A percentile compares a stretch with the other conserved stretches of the same genome.
Conservation (phyloP, 192 early-diverging fungal species). For the Coemansia sp. region DNA sequence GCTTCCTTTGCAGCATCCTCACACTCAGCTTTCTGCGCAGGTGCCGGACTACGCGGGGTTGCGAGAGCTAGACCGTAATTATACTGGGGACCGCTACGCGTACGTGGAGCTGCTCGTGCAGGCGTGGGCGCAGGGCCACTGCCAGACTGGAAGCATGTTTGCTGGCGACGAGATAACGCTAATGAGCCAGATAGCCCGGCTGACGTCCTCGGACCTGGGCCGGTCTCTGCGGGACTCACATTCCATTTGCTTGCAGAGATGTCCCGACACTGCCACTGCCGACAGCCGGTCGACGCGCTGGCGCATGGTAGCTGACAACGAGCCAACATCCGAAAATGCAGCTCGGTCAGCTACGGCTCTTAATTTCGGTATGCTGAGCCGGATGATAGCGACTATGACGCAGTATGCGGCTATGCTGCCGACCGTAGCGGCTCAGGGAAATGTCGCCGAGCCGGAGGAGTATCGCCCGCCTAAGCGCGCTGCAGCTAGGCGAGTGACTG, state of each 20-base stretch:
- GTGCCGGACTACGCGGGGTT: neutral
- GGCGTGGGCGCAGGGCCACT: conserved; percentile 2
- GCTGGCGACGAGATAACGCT: neutral
- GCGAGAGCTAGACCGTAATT: neutral
- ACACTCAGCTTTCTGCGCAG: neutral
- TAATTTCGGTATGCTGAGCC: neutral
- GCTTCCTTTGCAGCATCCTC: neutral
- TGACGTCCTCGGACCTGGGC: neutral
- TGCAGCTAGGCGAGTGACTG: neutral
- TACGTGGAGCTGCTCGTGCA: neutral
- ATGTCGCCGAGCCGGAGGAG: neutral
- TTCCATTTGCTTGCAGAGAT: neutral
- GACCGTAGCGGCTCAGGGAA: neutral
- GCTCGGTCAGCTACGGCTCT: neutral
- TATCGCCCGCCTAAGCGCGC: neutral
- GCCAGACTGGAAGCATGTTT: neutral
- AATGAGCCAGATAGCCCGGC: neutral
- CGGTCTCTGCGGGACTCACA: neutral
- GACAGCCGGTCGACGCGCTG: neutral
- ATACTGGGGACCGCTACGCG: neutral
- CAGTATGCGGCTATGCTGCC: conserved; percentile 7
- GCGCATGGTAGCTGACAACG: neutral
- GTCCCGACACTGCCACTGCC: neutral
- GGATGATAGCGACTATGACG: neutral
- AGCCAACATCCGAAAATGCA: neutral